Conservation (phyloP, 106 monocot genomes). For the Dendrobium chrysotoxum region DNA sequence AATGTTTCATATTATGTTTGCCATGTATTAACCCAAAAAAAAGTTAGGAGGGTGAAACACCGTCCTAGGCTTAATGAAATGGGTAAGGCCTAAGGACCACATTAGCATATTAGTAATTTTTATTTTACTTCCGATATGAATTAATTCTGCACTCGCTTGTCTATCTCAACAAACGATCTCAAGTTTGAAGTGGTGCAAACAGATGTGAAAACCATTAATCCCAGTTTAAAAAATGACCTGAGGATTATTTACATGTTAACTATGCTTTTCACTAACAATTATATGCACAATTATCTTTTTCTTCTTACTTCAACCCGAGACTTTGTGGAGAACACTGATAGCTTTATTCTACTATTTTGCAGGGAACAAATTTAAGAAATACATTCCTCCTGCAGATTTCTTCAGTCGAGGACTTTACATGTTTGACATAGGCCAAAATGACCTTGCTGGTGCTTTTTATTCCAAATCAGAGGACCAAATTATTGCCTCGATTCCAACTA, state of each 20-base stretch:
- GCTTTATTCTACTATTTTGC: conserved; percentile 13
- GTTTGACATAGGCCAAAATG: conserved; percentile 97
- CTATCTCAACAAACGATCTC: no score
- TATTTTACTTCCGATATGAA: no score
- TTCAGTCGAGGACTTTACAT: conserved; percentile 70
- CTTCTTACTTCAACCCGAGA: not conserved
- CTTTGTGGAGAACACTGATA: not conserved
- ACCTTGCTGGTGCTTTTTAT: conserved; percentile 78
- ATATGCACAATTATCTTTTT: not conserved
- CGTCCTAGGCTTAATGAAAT: no score
- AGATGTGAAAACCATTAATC: not conserved
- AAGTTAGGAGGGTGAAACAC: no score
- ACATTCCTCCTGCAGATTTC: conserved; percentile 57
- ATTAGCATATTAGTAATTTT: no score
- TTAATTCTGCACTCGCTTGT: no score
- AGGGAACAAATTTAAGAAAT: conserved; percentile 60
- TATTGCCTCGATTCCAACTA: conserved; percentile 70
- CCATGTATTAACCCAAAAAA: no score
- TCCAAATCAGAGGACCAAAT: conserved; percentile 82
- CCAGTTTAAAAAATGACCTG: not conserved
- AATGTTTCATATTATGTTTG: no score
- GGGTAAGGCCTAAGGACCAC: no score
- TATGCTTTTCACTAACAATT: not conserved
- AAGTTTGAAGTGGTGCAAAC: no score
- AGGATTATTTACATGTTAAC: not conserved